phyloP scores from a whole-genome alignment of 2,329 filamentous ascomycete genomes.

The Fusarium cyanostomum region DNA sequence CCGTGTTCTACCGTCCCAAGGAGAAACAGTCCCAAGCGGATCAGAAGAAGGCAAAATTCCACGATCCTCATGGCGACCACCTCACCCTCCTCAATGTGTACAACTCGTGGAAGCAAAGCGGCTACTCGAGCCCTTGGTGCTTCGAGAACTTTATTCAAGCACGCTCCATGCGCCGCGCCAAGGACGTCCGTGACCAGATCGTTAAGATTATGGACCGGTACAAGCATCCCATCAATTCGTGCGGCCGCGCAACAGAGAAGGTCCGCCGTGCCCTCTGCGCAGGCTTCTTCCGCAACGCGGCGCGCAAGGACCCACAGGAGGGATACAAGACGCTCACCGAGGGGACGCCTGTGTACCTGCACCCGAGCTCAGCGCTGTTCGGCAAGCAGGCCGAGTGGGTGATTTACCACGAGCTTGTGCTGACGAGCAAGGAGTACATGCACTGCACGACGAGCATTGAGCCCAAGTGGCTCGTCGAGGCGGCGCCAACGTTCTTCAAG shows the following conservation, averaged over 20 bases:
- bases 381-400: constrained; percentile 97
- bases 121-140: constrained; percentile 89
- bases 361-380: constrained; percentile 90
- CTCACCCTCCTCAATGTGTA: constrained; percentile 96
- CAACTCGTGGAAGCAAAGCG: constrained; percentile 91
- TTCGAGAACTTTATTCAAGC: constrained; percentile 98
- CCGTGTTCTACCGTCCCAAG: constrained; percentile 93
- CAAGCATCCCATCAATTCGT: constrained; percentile 82
- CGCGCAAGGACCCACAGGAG: constrained; percentile 94
- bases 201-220: constrained; percentile 95
- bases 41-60: constrained; percentile 97
- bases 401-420: constrained; percentile 88
- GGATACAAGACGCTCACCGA: constrained; percentile 98
- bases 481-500: constrained; percentile 99
- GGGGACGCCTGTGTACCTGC: constrained; percentile 92
- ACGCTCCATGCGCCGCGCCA: constrained; percentile 84
- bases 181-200: constrained; percentile 92
- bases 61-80: constrained; percentile 94
- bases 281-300: constrained; percentile 95
- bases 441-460: constrained; percentile 92
- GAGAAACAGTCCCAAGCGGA: constrained; percentile 97
- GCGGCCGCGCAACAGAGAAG: constrained; percentile 85
- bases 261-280: constrained; percentile 89
- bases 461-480: constrained; percentile 92
- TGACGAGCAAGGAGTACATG: constrained; percentile 99